Base-by-base conservation (phyloP, 306 rosid species). In the Urtica urens region DNA sequence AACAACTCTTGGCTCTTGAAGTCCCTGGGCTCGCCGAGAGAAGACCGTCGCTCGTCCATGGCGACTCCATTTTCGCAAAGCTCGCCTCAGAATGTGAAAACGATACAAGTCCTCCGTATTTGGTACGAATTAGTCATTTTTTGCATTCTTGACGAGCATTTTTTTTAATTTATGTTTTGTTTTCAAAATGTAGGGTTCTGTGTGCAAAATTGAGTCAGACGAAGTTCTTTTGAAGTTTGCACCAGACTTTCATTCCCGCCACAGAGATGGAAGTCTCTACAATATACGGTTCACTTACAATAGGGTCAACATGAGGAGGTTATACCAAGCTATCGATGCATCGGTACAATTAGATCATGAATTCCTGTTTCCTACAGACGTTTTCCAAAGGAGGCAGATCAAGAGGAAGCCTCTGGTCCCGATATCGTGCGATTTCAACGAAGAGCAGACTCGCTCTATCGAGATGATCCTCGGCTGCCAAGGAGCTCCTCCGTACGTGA, bases 21-120 rank as follows among this genome's bases (percentile, higher is more conserved):
- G 99, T 90, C 46, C 95, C 85, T 4, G 95, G 99, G 62, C 95
- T 85, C 37, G 99, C 99, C 16, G 95, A 90, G 76, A 68, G 77
- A 73, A 77, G 99, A 53, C 99, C 94, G 10, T 90, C 95, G 29
- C 92, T 90, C 47, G 95, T 90, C 64, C 85, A 64, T 21, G 95
- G 95, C 55, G 99, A 90, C 66, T 42, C 0, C 63, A 78, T 90
- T 25, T 65, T 68, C 46, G 94, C 80, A 58, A 85, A 63, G 74
- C 74, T 66, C 46, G 63, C 66, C 45, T 60, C 77, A 49, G 68
- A 49, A 16, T 51, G 39, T 28, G 58, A 26, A 55, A 42, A 64
- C 38, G 71, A 24, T 29, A 9, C 23, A 23, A 8, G 46, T 39
- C 15, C 38, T 16, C 42, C 50, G 12, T 85, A 69, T 75, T 75